Percentiles rank a stretch among this genome's conserved stretches.
These are phyloP conservation scores for Acanthochlamys bracteata DNA, from an alignment of 106 monocot genomes.

Conservation along the genomic window DNA sequence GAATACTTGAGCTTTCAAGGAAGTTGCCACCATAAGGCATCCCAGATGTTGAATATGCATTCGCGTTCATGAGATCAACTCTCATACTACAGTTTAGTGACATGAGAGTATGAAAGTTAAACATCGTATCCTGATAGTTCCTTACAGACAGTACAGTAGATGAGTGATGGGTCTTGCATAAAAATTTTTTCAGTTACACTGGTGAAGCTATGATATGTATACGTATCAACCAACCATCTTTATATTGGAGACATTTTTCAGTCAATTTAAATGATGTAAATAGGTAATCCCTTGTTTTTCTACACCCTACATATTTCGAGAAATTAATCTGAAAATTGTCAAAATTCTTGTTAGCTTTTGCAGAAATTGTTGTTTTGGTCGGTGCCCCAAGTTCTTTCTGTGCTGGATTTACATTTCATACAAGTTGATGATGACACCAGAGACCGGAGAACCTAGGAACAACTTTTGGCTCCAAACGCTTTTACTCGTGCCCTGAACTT, in stretches of 20 bases:
- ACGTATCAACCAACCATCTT: conserved; percentile 17
- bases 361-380: conserved; percentile 14
- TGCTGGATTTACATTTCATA: conserved; percentile 1
- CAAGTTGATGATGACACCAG: conserved; percentile 5
- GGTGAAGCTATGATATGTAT: conserved; percentile 15
- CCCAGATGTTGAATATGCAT: conserved; percentile 18
- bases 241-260: conserved; percentile 13
- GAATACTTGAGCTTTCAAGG: conserved; percentile 17
- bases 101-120: not conserved
- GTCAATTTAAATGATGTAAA: conserved; percentile 18
- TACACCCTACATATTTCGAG: not conserved
- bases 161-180: too few relatives aligned
- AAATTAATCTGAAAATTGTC: not conserved
- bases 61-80: conserved; percentile 15
- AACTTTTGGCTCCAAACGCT: too few relatives aligned
- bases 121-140: too few relatives aligned
- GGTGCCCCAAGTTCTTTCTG: conserved; percentile 9
- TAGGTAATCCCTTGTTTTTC: not conserved
- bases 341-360: not conserved
- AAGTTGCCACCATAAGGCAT: conserved; percentile 20
- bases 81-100: conserved; percentile 9
- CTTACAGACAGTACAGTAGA: too few relatives aligned
- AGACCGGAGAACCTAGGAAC: not conserved
- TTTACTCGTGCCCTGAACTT: too few relatives aligned
- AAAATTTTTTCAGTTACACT: conserved; percentile 5